Conservation (phyloP, 73 alveolate genomes). For the Tetrahymena borealis region DNA sequence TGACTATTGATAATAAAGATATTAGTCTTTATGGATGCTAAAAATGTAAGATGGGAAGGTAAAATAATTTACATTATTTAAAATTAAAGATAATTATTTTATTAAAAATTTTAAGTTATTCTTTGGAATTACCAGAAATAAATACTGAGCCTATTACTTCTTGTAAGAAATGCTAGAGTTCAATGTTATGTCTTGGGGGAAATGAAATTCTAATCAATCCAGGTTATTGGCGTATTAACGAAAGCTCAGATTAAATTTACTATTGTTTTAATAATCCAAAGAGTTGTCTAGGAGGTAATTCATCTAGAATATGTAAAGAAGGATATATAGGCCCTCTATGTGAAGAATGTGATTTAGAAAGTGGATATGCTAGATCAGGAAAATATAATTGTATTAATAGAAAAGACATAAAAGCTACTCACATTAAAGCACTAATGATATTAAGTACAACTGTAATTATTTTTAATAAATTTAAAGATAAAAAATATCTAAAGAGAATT, state of each 20-base stretch:
- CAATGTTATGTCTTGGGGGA: background rate
- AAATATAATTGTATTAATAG: background rate
- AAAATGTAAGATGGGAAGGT: background rate
- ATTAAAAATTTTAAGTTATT: background rate
- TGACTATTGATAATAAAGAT: no score
- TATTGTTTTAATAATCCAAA: background rate
- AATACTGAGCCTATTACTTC: background rate
- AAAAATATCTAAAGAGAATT: no score
- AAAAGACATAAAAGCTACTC: background rate
- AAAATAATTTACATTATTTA: no score
- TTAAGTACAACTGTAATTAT: background rate
- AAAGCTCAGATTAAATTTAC: background rate
- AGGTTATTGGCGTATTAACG: background rate
- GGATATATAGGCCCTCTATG: background rate
- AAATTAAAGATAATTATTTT: no score
- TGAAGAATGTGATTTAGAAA: background rate
- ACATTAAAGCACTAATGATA: background rate
- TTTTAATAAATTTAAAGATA: no score
- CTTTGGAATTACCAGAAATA: background rate
- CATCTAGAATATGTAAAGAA: background rate
- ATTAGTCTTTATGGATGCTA: background rate
- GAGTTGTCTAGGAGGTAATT: background rate
- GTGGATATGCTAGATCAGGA: background rate
- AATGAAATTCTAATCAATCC: background rate
- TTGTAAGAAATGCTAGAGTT: background rate